phyloP scores from a whole-genome alignment of 169 alveolate genomes.

The Plasmodium knowlesi region DNA sequence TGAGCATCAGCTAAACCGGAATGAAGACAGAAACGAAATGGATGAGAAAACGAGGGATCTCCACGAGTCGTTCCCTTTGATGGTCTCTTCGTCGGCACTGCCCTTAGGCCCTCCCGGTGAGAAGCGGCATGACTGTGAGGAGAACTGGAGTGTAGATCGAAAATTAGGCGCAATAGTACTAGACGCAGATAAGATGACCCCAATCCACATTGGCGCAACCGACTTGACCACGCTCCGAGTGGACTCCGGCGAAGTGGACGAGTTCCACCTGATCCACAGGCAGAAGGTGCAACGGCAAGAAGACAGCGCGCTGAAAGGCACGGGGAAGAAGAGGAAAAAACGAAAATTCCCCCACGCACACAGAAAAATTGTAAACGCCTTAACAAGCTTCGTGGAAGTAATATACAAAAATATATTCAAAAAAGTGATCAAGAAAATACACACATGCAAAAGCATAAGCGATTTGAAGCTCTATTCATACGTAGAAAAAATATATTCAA shows the following conservation, averaged over 20 bases:
- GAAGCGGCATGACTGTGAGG: background rate
- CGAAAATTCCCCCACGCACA: background rate
- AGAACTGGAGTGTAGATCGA: background rate
- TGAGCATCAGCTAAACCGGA: background rate
- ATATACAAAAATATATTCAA: constrained; percentile 61
- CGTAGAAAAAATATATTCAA: constrained; percentile 37
- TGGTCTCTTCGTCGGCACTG: background rate
- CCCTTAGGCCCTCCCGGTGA: background rate
- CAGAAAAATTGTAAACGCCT: background rate
- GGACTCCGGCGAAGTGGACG: background rate
- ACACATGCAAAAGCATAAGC: constrained; percentile 45
- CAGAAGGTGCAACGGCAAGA: constrained; percentile 4
- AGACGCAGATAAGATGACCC: background rate
- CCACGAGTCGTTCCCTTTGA: background rate
- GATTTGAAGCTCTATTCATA: constrained; percentile 58
- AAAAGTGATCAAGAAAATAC: constrained; percentile 52
- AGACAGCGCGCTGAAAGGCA: background rate
- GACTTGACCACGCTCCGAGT: background rate
- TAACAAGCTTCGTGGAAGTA: constrained; percentile 39
- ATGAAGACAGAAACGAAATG: background rate
- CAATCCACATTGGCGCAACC: background rate
- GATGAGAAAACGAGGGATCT: background rate
- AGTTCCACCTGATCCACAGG: constrained; percentile 17
- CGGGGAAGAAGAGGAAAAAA: background rate
- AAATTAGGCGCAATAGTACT: background rate